Conservation (phyloP, 2,329 filamentous ascomycete genomes). For the Aspergillus sp. region DNA sequence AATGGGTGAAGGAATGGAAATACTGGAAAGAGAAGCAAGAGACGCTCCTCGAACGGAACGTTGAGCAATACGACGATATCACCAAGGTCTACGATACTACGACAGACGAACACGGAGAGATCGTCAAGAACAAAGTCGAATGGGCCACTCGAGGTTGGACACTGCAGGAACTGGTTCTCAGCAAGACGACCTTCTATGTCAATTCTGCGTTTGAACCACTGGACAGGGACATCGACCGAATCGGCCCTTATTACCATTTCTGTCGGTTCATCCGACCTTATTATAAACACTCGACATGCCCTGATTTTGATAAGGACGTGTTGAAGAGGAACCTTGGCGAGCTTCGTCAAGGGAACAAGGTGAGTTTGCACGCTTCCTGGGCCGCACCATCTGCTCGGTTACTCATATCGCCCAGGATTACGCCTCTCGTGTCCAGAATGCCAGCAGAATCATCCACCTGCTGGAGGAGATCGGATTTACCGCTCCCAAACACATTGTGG, state of each 20-base stretch:
- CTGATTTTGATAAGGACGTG: neutral
- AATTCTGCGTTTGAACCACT: conserved; percentile 30
- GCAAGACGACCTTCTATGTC: conserved; percentile 34
- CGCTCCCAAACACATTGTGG: neutral
- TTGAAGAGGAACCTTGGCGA: neutral
- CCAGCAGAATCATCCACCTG: neutral
- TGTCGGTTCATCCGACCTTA: conserved; percentile 23
- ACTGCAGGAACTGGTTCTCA: conserved; percentile 24
- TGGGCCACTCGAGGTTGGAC: conserved; percentile 24
- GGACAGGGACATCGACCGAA: conserved; percentile 24
- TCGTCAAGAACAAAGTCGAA: conserved; percentile 2
- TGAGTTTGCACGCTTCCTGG: neutral
- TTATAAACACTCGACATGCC: neutral
- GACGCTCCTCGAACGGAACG: neutral
- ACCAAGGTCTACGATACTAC: too few species aligned
- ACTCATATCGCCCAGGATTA: neutral
- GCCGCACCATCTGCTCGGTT: neutral
- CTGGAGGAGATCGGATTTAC: neutral
- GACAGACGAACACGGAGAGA: neutral
- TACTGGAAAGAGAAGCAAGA: neutral
- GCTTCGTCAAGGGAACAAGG: neutral
- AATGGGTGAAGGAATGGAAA: conserved; percentile 10
- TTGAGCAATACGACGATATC: too few species aligned
- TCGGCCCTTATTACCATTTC: conserved; percentile 32
- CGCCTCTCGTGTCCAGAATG: neutral